Evolutionary conservation across 306 rosid genomes (phyloP), one percentile per base, ranked within the genome.

Genomic region (Acacia melanoxylon): DNA sequence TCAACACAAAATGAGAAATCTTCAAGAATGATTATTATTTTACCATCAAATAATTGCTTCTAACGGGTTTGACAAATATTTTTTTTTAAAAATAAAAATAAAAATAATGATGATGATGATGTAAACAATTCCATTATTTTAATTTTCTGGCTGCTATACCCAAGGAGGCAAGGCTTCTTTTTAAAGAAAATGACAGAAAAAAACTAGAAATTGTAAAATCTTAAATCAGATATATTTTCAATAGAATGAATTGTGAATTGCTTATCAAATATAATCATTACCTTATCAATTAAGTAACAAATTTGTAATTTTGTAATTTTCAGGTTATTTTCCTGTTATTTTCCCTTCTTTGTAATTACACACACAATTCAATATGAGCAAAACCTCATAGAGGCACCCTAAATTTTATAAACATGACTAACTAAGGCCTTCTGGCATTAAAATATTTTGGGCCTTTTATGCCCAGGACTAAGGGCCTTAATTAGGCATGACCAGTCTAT

Each of bases 171-270:
- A 13, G 20, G 68, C 8, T 29, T 25, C 40, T 13, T 1, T 62
- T 16, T 35, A 35, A 5, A 7, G 40, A 35, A 35, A 4, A 35
- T 5, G 40, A 35, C 7, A 5, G 1, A 35, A 35, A 35, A 35
- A 5, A 35, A 35, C 1, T 35, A 4, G 6, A 35, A 5, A 35
- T 4, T 33, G 37, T 4, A 33, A 33, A 33, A 33, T 35, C 7
- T 0, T 7, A 35, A 35, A 35, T 35, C 0, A 5, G 7, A 0
- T 35, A 35, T 35, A 35, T 35, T 5, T 35, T 0, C 5, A 0
- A 35, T 35, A 4, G 0, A 35, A 35, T 5, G 1, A 5, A 1
- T 35, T 35, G 1, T 5, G 37, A 5, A 35, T 35, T 35, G 0
- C 1, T 5, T 35, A 5, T 35, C 40, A 35, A 35, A 0, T 35